Base-by-base conservation (phyloP, 345 rosid genomes). In the Rhizophora apiculata region DNA sequence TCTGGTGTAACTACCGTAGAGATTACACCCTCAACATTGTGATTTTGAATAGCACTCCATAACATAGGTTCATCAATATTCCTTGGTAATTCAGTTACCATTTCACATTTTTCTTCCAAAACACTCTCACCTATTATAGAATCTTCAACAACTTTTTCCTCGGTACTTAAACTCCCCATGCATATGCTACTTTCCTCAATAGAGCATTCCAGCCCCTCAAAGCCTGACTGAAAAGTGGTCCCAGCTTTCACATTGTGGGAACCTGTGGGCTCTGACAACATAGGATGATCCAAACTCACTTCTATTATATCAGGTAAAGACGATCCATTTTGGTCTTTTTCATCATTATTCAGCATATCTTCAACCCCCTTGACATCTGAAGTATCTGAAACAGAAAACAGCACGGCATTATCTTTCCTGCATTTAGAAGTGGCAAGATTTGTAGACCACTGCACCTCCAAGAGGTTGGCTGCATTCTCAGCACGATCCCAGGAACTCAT, bases 391-490 rank as follows among this genome's bases (percentile, higher is more conserved):
- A 70, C 61, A 56, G 72, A 57, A 63, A 75, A 66, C 65, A 19
- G 68, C 29, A 79, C 65, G 66, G 43, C 61, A 31, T 65, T 68
- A 46, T 72, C 85, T 80, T 86, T 85, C 19, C 65, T n/a, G 24
- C 60, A 24, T 70, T 65, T 82, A 65, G 70, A 69, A 24, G 88
- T 77, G 64, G 84, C 76, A 18, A 92, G 80, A 82, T 80, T 86
- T 21, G 97, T 92, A 60, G 99, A 89, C 99, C 99, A 95, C 59
- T 81, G 84, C 69, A 88, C 74, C 61, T 95, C 97, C 87, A 95
- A 86, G 2, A 92, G 86, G 64, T 95, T 80, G 72, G 97, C 96
- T 22, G 96, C 96, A 51, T 88, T 73, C 81, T 95, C 94, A 21
- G 99, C 99, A 30, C 93, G 64, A 72, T 95, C 96, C 83, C 87